Base-by-base conservation (phyloP, 345 rosid species). In the Boechera retrofracta region DNA sequence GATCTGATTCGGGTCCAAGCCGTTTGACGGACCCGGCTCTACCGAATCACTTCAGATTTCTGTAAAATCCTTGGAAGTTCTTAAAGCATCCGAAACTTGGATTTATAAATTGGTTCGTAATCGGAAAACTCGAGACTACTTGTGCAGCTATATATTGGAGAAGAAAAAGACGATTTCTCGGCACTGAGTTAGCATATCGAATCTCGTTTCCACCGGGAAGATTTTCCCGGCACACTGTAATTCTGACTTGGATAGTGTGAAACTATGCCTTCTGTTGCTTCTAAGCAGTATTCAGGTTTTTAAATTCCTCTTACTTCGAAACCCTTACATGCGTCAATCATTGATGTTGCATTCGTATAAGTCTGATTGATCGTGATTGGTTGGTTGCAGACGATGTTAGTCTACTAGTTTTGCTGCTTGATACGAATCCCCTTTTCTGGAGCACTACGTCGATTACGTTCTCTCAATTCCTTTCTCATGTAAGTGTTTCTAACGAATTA, bases 371-470 rank as follows among this genome's bases (percentile, higher is more conserved):
- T 53, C 12, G 28, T 36, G 58, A 49, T 64, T 63, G 16, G 28
- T 18, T 66, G 48, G n/a, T 75, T 59, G 73, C 89, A 90, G 98
- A 94, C 72, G 98, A 90, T 75, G 98, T 90, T 12, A 94, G 97
- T 81, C 86, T 90, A 28, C 76, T 89, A 62, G 85, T 92, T 59
- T 90, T 92, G 67, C 74, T 92, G 77, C 80, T 94, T 7, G 98
- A 92, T 77, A 79, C 92, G 16, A 92, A 92, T 64, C 98, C 98
- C 1, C 82, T 90, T 74, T 94, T 92, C 80, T 94, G 98, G 98
- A 80, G 86, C 76, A 35, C 86, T 24, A 84, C 91, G 18, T 77
- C 97, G 57, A 78, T 85, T 78, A 76, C 85, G 3, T 92, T 92
- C 83, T 82, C 87, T 74, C 94, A 83, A 41, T 89, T 94, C 64